A percentile compares a stretch with the other conserved stretches of the same genome.
These are phyloP conservation scores for Penicillium coprophilum DNA, from an alignment of 495 filamentous ascomycete species.

Conservation along the genomic window DNA sequence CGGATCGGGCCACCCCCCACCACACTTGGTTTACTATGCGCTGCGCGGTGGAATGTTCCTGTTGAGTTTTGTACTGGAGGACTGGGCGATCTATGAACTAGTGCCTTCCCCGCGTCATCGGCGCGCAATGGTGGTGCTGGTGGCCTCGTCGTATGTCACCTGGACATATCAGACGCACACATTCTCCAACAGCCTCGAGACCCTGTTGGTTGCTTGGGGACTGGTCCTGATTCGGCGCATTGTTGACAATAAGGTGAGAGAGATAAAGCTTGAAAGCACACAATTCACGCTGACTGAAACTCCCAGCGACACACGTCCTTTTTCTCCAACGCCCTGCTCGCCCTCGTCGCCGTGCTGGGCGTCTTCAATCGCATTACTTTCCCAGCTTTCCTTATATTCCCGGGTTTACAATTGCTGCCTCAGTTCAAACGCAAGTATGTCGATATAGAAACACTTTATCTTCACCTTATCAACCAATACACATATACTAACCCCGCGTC, in stretches of 20 bases:
- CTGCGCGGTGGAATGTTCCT: slow-evolving; percentile 87
- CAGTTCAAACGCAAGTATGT: slow-evolving; percentile 79
- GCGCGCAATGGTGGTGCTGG: slow-evolving; percentile 68
- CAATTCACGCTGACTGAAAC: slow-evolving; percentile 9
- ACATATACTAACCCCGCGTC: slow-evolving; percentile 16
- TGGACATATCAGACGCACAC: slow-evolving; percentile 99
- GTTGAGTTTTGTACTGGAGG: slow-evolving; percentile 91
- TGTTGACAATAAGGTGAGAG: slow-evolving; percentile 65
- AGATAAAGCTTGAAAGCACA: slow-evolving; percentile 3
- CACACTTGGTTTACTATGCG: slow-evolving; percentile 82
- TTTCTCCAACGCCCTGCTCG: slow-evolving; percentile 71
- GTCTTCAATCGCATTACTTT: slow-evolving; percentile 97
- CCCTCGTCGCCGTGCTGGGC: slow-evolving; percentile 77
- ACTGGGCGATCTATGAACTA: slow-evolving; percentile 94
- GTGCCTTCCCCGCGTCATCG: slow-evolving; percentile 72
- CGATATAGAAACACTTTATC: not conserved
- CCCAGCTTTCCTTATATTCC: slow-evolving; percentile 83
- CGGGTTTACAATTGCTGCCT: slow-evolving; percentile 75
- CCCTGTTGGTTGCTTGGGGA: slow-evolving; percentile 85
- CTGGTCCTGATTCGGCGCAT: slow-evolving; percentile 88
- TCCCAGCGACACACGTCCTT: slow-evolving; percentile 68
- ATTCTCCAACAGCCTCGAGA: slow-evolving; percentile 97
- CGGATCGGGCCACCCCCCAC: slow-evolving; percentile 53
- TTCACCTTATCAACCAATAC: not conserved
- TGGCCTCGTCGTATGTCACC: slow-evolving; percentile 95